These are phyloP conservation scores for Metschnikowia amazonensis DNA, from an alignment of 805 yeast genomes.

Conservation along the genomic window DNA sequence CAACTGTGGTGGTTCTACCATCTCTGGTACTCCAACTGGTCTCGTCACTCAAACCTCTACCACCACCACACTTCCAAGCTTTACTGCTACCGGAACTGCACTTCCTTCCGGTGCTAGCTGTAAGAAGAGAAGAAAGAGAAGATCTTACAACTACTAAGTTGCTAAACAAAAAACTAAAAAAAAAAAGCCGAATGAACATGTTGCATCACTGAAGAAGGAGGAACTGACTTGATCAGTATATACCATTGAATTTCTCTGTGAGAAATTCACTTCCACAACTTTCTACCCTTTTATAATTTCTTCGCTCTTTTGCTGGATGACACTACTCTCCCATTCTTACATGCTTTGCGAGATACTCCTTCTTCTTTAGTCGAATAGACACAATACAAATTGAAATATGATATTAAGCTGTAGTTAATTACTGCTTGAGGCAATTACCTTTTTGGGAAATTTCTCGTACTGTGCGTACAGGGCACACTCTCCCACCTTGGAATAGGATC, in stretches of 20 bases:
- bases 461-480: not conserved
- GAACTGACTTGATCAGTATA: not conserved
- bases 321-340: not conserved
- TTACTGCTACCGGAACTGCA: conserved; percentile 20
- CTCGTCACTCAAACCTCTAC: conserved; percentile 21
- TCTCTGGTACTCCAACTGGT: conserved; percentile 22
- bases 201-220: conserved; percentile 1
- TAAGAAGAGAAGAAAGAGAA: conserved; percentile 26
- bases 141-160: conserved; percentile 22
- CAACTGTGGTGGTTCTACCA: conserved; percentile 31
- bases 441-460: not conserved
- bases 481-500: too few relatives aligned
- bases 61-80: conserved; percentile 23
- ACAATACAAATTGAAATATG: not conserved
- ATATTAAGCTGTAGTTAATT: not conserved
- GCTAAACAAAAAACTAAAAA: not conserved
- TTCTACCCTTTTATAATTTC: not conserved
- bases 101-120: conserved; percentile 19
- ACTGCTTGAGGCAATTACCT: not conserved
- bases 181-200: not conserved
- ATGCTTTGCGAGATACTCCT: not conserved
- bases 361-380: conserved; percentile 3
- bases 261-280: not conserved
- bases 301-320: not conserved
- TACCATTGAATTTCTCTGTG: conserved; percentile 5